phyloP scores from a whole-genome alignment of 1,139 yeast species.

The Suhomyces ambrosiae region DNA sequence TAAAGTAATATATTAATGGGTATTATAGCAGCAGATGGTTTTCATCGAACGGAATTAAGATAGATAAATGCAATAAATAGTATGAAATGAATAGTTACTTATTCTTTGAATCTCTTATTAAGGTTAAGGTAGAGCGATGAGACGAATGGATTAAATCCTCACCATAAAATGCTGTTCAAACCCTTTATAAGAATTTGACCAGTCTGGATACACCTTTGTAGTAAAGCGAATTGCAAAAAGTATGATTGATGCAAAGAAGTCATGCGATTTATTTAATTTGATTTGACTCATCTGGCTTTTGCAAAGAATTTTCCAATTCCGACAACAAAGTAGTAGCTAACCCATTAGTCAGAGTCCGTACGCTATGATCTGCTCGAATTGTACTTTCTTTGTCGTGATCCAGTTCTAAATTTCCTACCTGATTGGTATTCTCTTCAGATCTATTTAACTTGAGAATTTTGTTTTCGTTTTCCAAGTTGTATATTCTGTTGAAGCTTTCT shows the following conservation, averaged over 20 bases:
- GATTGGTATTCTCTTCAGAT: constrained; percentile 1
- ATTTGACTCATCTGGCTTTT: constrained; percentile 7
- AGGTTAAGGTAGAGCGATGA: too few species aligned
- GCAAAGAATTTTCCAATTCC: constrained; percentile 15
- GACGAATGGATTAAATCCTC: too few species aligned
- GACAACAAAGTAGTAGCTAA: constrained; percentile 12
- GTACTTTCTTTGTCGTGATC: constrained; percentile 1
- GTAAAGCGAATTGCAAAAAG: too few species aligned
- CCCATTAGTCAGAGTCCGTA: too few species aligned
- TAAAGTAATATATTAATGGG: too few species aligned
- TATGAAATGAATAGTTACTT: background rate
- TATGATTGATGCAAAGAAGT: too few species aligned
- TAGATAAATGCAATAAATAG: background rate
- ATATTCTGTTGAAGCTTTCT: constrained; percentile 42
- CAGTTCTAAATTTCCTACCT: background rate
- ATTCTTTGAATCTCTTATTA: background rate
- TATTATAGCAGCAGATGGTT: background rate
- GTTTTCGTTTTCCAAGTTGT: constrained; percentile 38
- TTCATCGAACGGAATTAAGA: too few species aligned
- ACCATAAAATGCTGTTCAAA: too few species aligned
- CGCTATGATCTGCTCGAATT: background rate
- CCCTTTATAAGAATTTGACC: too few species aligned
- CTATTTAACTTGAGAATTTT: constrained; percentile 20
- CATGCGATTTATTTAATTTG: constrained; percentile 5
- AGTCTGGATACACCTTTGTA: too few species aligned